A percentile compares a stretch with the other conserved stretches of the same genome.
phyloP scores from a whole-genome alignment of 257 asterid species.

The Ilex aquifolium region DNA sequence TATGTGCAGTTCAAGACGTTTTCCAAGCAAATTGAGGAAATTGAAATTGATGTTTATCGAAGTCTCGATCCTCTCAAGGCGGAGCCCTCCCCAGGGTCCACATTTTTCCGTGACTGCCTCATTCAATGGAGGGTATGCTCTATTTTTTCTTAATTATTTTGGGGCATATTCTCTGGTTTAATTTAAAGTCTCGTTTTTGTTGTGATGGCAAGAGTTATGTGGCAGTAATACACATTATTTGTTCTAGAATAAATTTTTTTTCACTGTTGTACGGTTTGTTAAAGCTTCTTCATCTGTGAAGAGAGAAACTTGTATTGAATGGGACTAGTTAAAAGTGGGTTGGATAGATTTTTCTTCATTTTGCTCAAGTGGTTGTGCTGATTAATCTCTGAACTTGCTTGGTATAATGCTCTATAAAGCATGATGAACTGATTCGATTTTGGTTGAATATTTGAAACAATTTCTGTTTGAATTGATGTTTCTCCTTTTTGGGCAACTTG shows the following conservation, averaged over 20 bases:
- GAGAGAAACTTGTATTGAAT: no score
- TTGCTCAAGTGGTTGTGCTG: not conserved
- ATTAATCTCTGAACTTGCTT: not conserved
- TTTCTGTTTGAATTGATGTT: not conserved
- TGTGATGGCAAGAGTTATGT: no score
- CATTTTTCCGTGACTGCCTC: constrained; percentile 77
- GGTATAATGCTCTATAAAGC: not conserved
- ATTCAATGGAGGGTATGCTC: constrained; percentile 59
- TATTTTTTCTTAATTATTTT: not conserved
- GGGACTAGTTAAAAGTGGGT: no score
- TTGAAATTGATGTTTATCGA: constrained; percentile 65
- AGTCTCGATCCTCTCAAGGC: constrained; percentile 57
- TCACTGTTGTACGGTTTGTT: no score
- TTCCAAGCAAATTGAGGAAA: constrained; percentile 55
- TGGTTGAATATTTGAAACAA: not conserved
- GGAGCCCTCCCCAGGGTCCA: constrained; percentile 67
- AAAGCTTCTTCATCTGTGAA: no score
- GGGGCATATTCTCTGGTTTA: not conserved
- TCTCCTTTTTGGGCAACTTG: not conserved
- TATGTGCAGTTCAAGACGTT: constrained; percentile 62
- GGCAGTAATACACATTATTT: no score
- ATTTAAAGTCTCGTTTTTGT: not conserved
- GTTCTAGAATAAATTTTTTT: no score
- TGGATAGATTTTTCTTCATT: not conserved
- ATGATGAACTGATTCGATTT: not conserved